Evolutionary conservation across 768 basidiomycete species (phyloP), one percentile per base, ranked within the genome.

Genomic region (Astraeus odoratus): DNA sequence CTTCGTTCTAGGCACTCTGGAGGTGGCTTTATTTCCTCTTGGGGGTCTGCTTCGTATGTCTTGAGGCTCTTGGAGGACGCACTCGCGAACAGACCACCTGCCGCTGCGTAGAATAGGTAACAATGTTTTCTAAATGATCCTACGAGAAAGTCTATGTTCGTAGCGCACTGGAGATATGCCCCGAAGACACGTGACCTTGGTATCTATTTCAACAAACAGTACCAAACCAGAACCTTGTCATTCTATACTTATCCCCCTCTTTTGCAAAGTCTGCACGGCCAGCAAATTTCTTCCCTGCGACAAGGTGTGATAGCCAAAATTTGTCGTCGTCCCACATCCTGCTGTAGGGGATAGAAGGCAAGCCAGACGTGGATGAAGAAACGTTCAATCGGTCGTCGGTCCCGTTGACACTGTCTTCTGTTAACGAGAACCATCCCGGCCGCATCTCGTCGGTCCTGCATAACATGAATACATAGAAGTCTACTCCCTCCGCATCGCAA

Each of bases 401-500:
- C 29, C 42, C 49, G 24, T 54, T 39, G 15, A 60, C n/a, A 8
- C 58, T 60, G 0, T 52, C 52, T 12, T 56, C 44, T 8, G 59
- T 51, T 50, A 51, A 54, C 46, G 72, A 64, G 57, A 88, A 91
- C 90, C 90, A 94, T 55, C 79, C 59, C 0, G 91, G 91, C 16
- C 72, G 72, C 90, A 94, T 94, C 59, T 94, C 91, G 25, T 93
- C 89, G 0, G 85, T 80, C 54, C 90, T 93, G 49, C 1, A n/a
- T 25, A 9, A 16, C 22, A 30, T 16, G n/a, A 15, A 34, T 27
- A 16, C 13, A 24, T 33, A 22, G 29, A 15, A 8, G 15, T 3
- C 9, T 18, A 10, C 37, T 13, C 8, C 23, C 12, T 23, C 20
- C 15, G 41, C 31, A n/a, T 38, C 7, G 4, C 38, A 20, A 36